phyloP scores from a whole-genome alignment of 768 basidiomycete genomes.

The Lactarius deliciosus region DNA sequence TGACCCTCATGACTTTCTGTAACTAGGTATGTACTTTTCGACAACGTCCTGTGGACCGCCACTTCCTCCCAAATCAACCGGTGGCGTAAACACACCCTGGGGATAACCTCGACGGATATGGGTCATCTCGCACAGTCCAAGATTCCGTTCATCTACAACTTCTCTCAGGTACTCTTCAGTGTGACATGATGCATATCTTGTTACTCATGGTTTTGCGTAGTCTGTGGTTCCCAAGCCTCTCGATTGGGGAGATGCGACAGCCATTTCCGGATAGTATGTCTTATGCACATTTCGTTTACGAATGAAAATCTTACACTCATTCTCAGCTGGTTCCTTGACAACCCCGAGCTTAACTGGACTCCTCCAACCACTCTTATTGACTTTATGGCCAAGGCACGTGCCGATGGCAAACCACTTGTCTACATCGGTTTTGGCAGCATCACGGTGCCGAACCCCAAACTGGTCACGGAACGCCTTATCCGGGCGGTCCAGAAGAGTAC shows the following conservation, averaged over 20 bases:
- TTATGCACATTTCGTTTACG: constrained; percentile 11
- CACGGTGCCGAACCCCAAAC: constrained; percentile 58
- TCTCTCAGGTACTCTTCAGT: constrained; percentile 46
- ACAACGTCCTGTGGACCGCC: constrained; percentile 67
- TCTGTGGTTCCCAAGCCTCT: constrained; percentile 68
- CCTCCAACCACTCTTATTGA: constrained; percentile 49
- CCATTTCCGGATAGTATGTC: constrained; percentile 54
- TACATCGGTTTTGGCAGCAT: constrained; percentile 75
- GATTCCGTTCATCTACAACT: constrained; percentile 65
- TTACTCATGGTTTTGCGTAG: constrained; percentile 29
- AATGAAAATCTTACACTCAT: constrained; percentile 12
- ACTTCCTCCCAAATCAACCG: constrained; percentile 64
- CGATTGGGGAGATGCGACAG: constrained; percentile 62
- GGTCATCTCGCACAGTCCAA: constrained; percentile 58
- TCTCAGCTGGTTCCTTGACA: constrained; percentile 62
- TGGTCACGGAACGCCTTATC: constrained; percentile 54
- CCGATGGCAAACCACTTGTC: constrained; percentile 58
- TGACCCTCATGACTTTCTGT: not conserved
- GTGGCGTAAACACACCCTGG: constrained; percentile 56
- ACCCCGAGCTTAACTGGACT: constrained; percentile 58
- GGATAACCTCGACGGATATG: constrained; percentile 56
- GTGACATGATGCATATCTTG: not conserved
- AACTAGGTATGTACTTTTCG: constrained; percentile 57
- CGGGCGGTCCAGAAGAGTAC: constrained; percentile 59
- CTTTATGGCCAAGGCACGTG: constrained; percentile 57